A percentile compares a stretch with the other conserved stretches of the same genome.
phyloP scores from a whole-genome alignment of 495 filamentous ascomycete genomes.

The Penicillium goetzii region DNA sequence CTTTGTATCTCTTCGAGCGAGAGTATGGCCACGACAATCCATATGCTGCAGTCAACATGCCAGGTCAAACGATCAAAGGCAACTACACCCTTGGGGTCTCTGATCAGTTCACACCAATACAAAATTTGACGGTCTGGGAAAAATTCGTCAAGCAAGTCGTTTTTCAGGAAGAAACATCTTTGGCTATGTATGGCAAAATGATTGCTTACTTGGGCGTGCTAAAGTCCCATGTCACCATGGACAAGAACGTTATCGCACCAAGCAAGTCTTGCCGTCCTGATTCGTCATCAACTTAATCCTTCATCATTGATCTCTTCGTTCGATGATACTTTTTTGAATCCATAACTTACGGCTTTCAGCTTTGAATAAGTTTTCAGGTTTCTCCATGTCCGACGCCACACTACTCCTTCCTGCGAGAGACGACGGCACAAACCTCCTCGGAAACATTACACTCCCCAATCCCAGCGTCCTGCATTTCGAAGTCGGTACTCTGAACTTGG shows the following conservation, averaged over 20 bases:
- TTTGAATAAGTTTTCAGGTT: constrained; percentile 36
- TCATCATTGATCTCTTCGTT: not conserved
- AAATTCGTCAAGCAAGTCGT: constrained; percentile 37
- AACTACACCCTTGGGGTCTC: constrained; percentile 38
- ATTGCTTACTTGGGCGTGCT: constrained; percentile 38
- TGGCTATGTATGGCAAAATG: constrained; percentile 35
- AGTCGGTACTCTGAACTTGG: constrained; percentile 39
- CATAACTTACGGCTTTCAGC: constrained; percentile 16
- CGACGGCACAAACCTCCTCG: constrained; percentile 42
- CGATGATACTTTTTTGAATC: not conserved
- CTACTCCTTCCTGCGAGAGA: constrained; percentile 31
- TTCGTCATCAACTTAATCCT: not conserved
- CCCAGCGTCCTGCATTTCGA: constrained; percentile 38
- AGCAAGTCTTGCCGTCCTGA: constrained; percentile 24
- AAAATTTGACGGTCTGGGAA: constrained; percentile 34
- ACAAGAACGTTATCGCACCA: constrained; percentile 40
- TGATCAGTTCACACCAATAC: constrained; percentile 30
- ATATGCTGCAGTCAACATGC: constrained; percentile 32
- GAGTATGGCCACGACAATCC: constrained; percentile 30
- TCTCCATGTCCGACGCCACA: constrained; percentile 33
- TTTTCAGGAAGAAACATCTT: constrained; percentile 29
- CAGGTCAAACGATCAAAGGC: constrained; percentile 35
- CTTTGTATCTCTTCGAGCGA: constrained; percentile 35
- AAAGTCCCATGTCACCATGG: constrained; percentile 35
- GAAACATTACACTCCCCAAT: constrained; percentile 44